Conservation (phyloP, 140 eudicot species). For the Cichorium intybus region DNA sequence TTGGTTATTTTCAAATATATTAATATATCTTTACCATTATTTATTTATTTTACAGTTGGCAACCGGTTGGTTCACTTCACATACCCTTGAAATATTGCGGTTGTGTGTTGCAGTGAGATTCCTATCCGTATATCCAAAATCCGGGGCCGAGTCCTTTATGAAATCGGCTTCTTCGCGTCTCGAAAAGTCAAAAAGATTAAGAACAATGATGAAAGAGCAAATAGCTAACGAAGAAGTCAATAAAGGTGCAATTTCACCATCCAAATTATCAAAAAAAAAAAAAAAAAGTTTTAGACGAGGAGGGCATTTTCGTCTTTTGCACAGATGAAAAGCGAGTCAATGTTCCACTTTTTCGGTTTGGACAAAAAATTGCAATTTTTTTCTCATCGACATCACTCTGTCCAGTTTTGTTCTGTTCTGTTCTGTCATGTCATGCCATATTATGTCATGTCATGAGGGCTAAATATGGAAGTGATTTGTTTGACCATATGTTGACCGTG, state of each 20-base stretch:
- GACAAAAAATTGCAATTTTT: too few relatives aligned
- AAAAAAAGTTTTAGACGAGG: neutral
- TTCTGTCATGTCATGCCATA: too few relatives aligned
- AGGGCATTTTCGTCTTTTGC: neutral
- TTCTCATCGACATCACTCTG: too few relatives aligned
- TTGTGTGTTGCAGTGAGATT: conserved; percentile 68
- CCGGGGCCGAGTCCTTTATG: conserved; percentile 55
- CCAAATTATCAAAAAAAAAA: too few relatives aligned
- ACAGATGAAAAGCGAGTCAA: too few relatives aligned
- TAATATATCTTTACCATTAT: neutral
- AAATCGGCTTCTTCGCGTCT: conserved; percentile 47
- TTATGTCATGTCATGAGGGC: too few relatives aligned
- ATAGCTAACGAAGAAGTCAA: conserved; percentile 34
- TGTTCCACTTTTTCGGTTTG: too few relatives aligned
- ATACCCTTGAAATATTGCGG: conserved; percentile 46
- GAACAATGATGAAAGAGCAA: conserved; percentile 23
- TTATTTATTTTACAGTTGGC: conserved; percentile 39
- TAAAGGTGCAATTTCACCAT: conserved; percentile 42
- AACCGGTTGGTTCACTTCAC: conserved; percentile 82
- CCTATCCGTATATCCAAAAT: conserved; percentile 58
- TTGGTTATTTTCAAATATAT: neutral
- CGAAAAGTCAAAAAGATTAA: conserved; percentile 61
- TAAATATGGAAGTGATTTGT: neutral
- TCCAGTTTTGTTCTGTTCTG: too few relatives aligned
- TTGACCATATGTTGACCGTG: conserved; percentile 1